Evolutionary conservation across 1,284 basidiomycete genomes (phyloP).

Genomic region (Gymnopus androsaceus): DNA sequence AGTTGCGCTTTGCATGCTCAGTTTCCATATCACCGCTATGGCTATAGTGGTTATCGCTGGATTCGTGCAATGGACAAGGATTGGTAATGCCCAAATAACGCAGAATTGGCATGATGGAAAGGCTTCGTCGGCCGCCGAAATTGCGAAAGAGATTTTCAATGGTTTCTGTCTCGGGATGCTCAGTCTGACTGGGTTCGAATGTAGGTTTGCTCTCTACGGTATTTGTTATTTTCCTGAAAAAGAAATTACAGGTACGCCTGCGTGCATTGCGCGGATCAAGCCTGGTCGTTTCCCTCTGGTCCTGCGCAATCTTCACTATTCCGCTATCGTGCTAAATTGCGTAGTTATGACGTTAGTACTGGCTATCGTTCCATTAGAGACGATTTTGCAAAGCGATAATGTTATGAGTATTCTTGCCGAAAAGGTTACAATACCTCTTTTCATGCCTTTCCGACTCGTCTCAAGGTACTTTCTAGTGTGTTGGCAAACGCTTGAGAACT

Average conservation of each 20-base stretch:
- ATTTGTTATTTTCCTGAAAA: background rate
- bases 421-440: conserved; percentile 33
- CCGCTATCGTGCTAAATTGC: conserved; percentile 55
- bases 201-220: conserved; percentile 33
- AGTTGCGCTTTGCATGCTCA: conserved; percentile 55
- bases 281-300: conserved; percentile 55
- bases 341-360: conserved; percentile 58
- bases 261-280: conserved; percentile 63
- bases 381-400: conserved; percentile 51
- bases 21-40: conserved; percentile 66
- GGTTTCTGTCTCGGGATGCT: conserved; percentile 71
- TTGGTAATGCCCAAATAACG: conserved; percentile 48
- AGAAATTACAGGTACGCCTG: conserved; percentile 51
- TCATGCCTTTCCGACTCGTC: background rate
- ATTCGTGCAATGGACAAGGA: conserved; percentile 50
- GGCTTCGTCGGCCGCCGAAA: conserved; percentile 28
- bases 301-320: conserved; percentile 61
- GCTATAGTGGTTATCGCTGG: conserved; percentile 49
- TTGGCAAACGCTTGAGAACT: conserved; percentile 59
- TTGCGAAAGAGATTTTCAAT: conserved; percentile 54
- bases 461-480: conserved; percentile 36
- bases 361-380: conserved; percentile 55
- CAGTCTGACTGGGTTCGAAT: conserved; percentile 70
- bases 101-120: conserved; percentile 56
- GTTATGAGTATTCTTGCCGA: conserved; percentile 63